Evolutionary conservation across 2,329 filamentous ascomycete genomes (phyloP), one percentile per base, ranked within the genome.

Genomic region (Penicillium sp.): DNA sequence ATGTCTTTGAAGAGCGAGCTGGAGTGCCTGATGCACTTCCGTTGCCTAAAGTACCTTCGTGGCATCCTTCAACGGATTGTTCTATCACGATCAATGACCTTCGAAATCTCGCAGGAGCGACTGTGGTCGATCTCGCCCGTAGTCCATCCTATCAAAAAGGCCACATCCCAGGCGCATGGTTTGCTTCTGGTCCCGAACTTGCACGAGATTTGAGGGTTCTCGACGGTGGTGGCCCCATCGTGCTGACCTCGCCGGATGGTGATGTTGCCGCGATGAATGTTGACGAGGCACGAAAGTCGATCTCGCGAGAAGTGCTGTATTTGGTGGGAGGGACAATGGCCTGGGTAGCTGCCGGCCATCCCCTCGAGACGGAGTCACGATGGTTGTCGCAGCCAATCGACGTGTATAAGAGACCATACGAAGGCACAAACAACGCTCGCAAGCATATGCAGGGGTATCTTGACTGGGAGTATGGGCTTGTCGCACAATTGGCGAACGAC

Each of bases 401-500:
- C 31, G 58, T 66, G n/a, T 65, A 66, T 47, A 63, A 64, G 42
- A 48, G 64, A 22, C 64, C 64, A 4, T 66, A 66, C 31, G 64
- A 66, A 52, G 64, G 64, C 2, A 64, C 61, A 2, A 58, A 54
- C 22, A 64, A 64, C 17, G 57, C 58, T 7, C 48, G 56, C 17
- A 57, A 65, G 43, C 57, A 61, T 39, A 66, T 66, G 63, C 60
- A 64, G 38, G 60, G 49, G 4, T 66, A 66, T 47, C 58, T 66
- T n/a, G 63, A 65, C 41, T 66, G 63, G 63, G 62, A 66, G 43
- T 62, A 65, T 55, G 61, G 61, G n/a, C 57, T 65, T 43, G 57
- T 65, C 0, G 63, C 58, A 5, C 61, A 63, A 19, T 29, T 53
- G 49, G 65, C 39, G 21, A 68, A 64, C 34, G 62, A 64, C 41